phyloP scores from a whole-genome alignment of 2,329 filamentous ascomycete genomes.

The Tolypocladium paradoxum region DNA sequence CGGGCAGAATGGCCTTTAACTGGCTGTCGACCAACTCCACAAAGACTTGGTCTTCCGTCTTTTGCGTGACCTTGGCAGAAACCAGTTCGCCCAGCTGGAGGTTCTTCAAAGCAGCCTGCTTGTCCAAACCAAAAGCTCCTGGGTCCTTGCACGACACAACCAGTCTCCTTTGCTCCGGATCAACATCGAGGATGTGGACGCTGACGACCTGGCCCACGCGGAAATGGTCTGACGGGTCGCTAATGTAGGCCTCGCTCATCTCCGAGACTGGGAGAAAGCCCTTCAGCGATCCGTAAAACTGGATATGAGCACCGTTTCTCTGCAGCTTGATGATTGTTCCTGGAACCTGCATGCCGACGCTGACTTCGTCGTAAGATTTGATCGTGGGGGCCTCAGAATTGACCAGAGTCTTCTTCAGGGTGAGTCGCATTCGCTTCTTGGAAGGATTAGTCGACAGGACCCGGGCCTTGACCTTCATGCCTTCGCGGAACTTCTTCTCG shows the following conservation, averaged over 20 bases:
- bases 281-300: slow-evolving; percentile 77
- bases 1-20: slow-evolving; percentile 66
- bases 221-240: slow-evolving; percentile 83
- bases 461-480: slow-evolving; percentile 71
- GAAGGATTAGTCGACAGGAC: slow-evolving; percentile 70
- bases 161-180: slow-evolving; percentile 59
- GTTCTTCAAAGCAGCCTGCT: slow-evolving; percentile 65
- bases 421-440: slow-evolving; percentile 73
- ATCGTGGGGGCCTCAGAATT: slow-evolving; percentile 79
- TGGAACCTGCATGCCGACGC: slow-evolving; percentile 64
- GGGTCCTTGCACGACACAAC: slow-evolving; percentile 91
- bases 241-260: slow-evolving; percentile 96
- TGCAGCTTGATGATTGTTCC: slow-evolving; percentile 81
- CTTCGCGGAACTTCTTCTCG: slow-evolving; percentile 91
- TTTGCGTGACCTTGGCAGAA: slow-evolving; percentile 69
- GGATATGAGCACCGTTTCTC: slow-evolving; percentile 70
- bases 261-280: slow-evolving; percentile 89
- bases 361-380: slow-evolving; percentile 64
- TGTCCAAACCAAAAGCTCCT: slow-evolving; percentile 60
- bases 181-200: slow-evolving; percentile 75
- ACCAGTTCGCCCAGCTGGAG: slow-evolving; percentile 66
- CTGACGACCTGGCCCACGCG: slow-evolving; percentile 81
- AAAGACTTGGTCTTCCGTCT: slow-evolving; percentile 64
- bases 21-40: slow-evolving; percentile 65
- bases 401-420: slow-evolving; percentile 87